phyloP scores from a whole-genome alignment of 352 stramenopile species.

The Phytophthora vignae region DNA sequence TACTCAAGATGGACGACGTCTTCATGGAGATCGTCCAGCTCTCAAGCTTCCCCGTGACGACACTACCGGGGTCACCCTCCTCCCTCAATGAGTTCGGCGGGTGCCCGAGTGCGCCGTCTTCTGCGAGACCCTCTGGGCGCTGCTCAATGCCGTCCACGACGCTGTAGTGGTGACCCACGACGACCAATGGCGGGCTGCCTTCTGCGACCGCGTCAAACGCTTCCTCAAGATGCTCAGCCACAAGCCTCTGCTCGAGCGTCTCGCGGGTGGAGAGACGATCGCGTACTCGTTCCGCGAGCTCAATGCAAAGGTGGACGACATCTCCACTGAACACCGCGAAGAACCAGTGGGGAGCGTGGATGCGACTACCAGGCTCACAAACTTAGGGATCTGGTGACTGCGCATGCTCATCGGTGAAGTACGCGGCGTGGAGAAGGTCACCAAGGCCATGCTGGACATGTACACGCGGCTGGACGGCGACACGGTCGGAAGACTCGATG shows the following conservation, averaged over 20 bases:
- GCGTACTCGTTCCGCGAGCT: slow-evolving; percentile 6
- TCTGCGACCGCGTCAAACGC: neutral
- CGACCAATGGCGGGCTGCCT: neutral
- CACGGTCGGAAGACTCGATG: neutral
- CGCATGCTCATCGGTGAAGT: slow-evolving; percentile 14
- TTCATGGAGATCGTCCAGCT: slow-evolving; percentile 1
- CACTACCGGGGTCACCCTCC: slow-evolving; percentile 3
- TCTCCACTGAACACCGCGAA: neutral
- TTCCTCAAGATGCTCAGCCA: slow-evolving; percentile 23
- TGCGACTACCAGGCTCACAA: slow-evolving; percentile 2
- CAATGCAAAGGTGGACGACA: slow-evolving; percentile 10
- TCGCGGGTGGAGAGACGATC: slow-evolving; percentile 17
- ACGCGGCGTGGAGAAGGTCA: neutral
- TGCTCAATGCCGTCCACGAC: slow-evolving; percentile 5
- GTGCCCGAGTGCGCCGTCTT: slow-evolving; percentile 12
- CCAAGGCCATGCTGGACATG: slow-evolving; percentile 12
- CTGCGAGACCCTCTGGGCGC: neutral
- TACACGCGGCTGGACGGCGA: neutral
- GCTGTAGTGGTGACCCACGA: slow-evolving; percentile 1
- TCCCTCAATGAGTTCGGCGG: neutral
- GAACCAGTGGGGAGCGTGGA: slow-evolving; percentile 9
- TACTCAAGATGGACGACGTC: slow-evolving; percentile 6
- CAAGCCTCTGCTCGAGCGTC: slow-evolving; percentile 13
- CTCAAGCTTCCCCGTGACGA: slow-evolving; percentile 6
- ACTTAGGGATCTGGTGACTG: neutral